Conservation (phyloP, 2,329 filamentous ascomycete genomes). For the Aspergillus sp. region DNA sequence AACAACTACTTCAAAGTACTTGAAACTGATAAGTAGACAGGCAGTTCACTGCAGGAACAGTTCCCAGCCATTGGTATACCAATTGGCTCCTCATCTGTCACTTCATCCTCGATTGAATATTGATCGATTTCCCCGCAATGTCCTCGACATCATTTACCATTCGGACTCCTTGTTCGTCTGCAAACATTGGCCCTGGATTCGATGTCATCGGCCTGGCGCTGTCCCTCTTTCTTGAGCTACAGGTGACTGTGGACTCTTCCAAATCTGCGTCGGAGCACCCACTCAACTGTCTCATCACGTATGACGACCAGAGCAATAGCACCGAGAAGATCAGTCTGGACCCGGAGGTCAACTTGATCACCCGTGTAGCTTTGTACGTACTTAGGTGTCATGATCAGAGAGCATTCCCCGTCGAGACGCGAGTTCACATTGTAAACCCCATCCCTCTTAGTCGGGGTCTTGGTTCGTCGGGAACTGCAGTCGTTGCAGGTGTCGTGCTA, state of each 20-base stretch:
- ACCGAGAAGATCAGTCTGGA: constrained; percentile 76
- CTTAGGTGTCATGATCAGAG: constrained; percentile 88
- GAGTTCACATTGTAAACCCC: constrained; percentile 93
- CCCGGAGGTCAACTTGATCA: constrained; percentile 89
- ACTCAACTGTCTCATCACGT: constrained; percentile 80
- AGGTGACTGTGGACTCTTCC: constrained; percentile 73
- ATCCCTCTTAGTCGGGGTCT: constrained; percentile 91
- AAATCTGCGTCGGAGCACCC: constrained; percentile 41
- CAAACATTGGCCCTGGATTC: constrained; percentile 97
- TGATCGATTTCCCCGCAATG: constrained; percentile 18
- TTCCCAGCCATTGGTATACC: not conserved
- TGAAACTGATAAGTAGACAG: not conserved
- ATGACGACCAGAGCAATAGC: constrained; percentile 79
- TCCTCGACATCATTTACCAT: constrained; percentile 63
- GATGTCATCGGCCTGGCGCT: constrained; percentile 94
- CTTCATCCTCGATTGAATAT: not conserved
- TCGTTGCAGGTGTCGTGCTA: constrained; percentile 92
- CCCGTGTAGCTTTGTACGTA: constrained; percentile 90
- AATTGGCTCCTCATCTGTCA: not conserved
- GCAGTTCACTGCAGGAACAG: not conserved
- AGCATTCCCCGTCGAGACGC: constrained; percentile 81
- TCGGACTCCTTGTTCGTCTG: constrained; percentile 88
- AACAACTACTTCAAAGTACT: not conserved
- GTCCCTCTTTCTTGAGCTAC: constrained; percentile 89
- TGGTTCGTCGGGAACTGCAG: constrained; percentile 93